These are phyloP conservation scores for Aureobasidium sp. DNA, from an alignment of 2,329 filamentous ascomycete species.

Conservation along the genomic window DNA sequence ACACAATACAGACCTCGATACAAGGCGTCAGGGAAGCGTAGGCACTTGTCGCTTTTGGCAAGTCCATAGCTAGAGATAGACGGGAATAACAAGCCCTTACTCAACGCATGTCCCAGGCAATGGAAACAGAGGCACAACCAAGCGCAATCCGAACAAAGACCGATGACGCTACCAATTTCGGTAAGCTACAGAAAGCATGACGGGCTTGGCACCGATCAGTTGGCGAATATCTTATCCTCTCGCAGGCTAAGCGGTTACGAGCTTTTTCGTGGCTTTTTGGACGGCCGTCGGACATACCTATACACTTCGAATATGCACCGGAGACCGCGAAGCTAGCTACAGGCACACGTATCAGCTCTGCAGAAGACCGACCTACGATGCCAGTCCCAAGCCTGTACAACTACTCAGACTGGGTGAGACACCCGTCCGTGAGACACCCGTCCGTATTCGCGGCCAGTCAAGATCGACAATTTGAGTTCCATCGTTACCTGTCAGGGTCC, in stretches of 20 bases:
- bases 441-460: background rate
- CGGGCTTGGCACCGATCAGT: background rate
- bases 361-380: background rate
- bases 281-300: background rate
- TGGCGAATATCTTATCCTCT: background rate
- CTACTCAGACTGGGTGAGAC: background rate
- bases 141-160: background rate
- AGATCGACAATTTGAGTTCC: background rate
- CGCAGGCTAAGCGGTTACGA: background rate
- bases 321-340: background rate
- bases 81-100: background rate
- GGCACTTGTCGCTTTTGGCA: background rate
- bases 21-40: background rate
- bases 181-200: background rate
- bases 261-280: background rate
- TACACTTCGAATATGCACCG: background rate
- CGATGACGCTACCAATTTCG: background rate
- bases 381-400: background rate
- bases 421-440: background rate
- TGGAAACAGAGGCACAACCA: background rate
- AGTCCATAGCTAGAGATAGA: background rate
- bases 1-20: too few species aligned
- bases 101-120: background rate
- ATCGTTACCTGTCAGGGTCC: slow-evolving; percentile 9
- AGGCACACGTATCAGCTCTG: background rate